Evolutionary conservation across 768 basidiomycete species (phyloP).

Genomic region (Amanita muscaria): DNA sequence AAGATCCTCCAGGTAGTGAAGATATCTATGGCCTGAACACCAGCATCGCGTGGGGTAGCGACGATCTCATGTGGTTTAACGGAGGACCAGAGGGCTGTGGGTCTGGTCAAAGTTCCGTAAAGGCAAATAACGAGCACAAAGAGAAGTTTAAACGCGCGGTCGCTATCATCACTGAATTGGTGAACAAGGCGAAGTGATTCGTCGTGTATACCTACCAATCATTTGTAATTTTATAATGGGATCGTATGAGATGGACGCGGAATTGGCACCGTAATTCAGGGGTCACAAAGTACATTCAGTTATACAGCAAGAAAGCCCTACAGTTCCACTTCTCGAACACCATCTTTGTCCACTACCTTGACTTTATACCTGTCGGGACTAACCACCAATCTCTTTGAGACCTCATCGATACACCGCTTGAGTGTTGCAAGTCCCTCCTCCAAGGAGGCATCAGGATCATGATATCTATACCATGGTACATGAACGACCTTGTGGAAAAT

Average conservation of each 20-base stretch:
- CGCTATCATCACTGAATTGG: conserved; percentile 51
- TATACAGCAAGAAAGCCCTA: conserved; percentile 20
- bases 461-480: conserved; percentile 49
- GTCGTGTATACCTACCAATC: not conserved
- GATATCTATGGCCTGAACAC: conserved; percentile 69
- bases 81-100: conserved; percentile 54
- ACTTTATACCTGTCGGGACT: conserved; percentile 78
- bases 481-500: not conserved
- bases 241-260: no score
- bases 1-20: conserved; percentile 47
- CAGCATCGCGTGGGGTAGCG: conserved; percentile 52
- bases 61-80: conserved; percentile 53
- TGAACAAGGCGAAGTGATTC: conserved; percentile 21
- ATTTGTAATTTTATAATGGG: not conserved
- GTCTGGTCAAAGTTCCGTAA: conserved; percentile 36
- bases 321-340: conserved; percentile 72
- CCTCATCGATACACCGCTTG: conserved; percentile 82
- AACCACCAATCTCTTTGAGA: conserved; percentile 75
- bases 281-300: no score
- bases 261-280: no score
- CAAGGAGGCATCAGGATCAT: conserved; percentile 76
- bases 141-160: conserved; percentile 63
- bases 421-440: conserved; percentile 83
- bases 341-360: conserved; percentile 89
- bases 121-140: conserved; percentile 54